phyloP scores from a whole-genome alignment of 164 flowering plant genomes.

The Tetrastigma voinierianum region DNA sequence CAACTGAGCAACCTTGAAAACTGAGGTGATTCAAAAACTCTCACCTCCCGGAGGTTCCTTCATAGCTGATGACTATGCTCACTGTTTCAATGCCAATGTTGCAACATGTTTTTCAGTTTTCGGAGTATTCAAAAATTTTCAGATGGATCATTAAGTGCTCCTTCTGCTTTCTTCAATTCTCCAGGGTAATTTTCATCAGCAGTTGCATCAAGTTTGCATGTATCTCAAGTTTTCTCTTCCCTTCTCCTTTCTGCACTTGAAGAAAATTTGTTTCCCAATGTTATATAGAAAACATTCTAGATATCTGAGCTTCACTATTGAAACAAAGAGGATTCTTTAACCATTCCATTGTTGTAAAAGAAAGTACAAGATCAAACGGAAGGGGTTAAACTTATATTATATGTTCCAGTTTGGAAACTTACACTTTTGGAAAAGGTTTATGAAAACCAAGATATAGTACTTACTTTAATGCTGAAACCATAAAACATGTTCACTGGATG shows the following conservation, averaged over 20 bases:
- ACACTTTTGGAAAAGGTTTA: too few species aligned
- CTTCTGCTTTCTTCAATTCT: conserved; percentile 22
- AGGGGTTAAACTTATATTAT: not conserved
- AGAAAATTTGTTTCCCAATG: not conserved
- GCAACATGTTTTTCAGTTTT: conserved; percentile 11
- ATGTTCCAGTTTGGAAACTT: not conserved
- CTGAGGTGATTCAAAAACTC: conserved; percentile 32
- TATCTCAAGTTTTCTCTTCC: conserved; percentile 8
- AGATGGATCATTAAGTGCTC: conserved; percentile 4
- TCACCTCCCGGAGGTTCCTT: conserved; percentile 28
- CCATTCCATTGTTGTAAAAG: not conserved
- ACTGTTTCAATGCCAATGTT: conserved; percentile 3
- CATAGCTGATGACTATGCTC: conserved; percentile 10
- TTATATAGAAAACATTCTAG: not conserved
- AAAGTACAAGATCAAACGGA: not conserved
- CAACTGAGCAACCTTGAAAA: conserved; percentile 13
- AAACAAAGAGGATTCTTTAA: not conserved
- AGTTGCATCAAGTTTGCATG: conserved; percentile 12
- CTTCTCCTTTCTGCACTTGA: conserved; percentile 27
- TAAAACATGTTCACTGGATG: too few species aligned
- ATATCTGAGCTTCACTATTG: not conserved
- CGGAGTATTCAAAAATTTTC: conserved; percentile 11
- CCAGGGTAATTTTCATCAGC: conserved; percentile 2
- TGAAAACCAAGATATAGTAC: too few species aligned
- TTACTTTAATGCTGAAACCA: too few species aligned